Evolutionary conservation across 208 protist species (phyloP).

Genomic region (Crithidia sp.): DNA sequence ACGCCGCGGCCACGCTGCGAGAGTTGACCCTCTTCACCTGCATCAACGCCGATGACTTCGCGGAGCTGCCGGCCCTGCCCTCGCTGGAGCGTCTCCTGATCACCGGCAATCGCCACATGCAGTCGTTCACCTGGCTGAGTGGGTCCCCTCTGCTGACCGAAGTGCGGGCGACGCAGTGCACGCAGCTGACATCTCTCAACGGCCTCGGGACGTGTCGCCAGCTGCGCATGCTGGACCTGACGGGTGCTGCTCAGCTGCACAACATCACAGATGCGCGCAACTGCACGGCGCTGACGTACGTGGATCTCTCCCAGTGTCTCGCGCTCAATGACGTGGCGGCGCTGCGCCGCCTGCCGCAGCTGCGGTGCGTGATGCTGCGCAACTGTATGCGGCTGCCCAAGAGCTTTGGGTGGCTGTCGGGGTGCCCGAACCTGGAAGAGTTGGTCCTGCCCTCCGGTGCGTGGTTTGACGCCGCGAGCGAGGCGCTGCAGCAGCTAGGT

Average conservation of each 20-base stretch:
- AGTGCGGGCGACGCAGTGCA: constrained; percentile 32
- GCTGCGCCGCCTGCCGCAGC: constrained; percentile 1
- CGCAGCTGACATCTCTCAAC: constrained; percentile 14
- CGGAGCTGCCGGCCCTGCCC: constrained; percentile 16
- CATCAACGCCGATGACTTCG: constrained; percentile 8
- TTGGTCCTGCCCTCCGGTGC: constrained; percentile 3
- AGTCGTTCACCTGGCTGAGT: constrained; percentile 21
- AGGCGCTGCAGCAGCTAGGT: background rate
- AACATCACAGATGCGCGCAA: background rate
- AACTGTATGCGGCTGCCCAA: constrained; percentile 11
- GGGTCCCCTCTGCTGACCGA: constrained; percentile 16
- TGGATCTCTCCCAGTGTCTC: constrained; percentile 24
- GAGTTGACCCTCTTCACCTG: constrained; percentile 31
- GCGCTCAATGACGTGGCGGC: constrained; percentile 4
- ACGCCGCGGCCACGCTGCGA: constrained; percentile 12
- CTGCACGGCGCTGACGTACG: constrained; percentile 10
- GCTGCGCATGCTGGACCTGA: constrained; percentile 21
- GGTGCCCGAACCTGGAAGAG: constrained; percentile 11
- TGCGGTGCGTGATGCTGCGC: constrained; percentile 9
- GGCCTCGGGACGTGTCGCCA: constrained; percentile 8
- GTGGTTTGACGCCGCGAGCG: constrained; percentile 1
- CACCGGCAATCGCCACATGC: constrained; percentile 21
- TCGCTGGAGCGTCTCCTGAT: constrained; percentile 20
- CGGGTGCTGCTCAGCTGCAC: background rate
- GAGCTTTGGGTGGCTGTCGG: constrained; percentile 20